Percentiles rank a stretch among this genome's conserved stretches.
These are phyloP conservation scores for Kodamaea sagamina DNA, from an alignment of 805 yeast species.

Conservation along the genomic window DNA sequence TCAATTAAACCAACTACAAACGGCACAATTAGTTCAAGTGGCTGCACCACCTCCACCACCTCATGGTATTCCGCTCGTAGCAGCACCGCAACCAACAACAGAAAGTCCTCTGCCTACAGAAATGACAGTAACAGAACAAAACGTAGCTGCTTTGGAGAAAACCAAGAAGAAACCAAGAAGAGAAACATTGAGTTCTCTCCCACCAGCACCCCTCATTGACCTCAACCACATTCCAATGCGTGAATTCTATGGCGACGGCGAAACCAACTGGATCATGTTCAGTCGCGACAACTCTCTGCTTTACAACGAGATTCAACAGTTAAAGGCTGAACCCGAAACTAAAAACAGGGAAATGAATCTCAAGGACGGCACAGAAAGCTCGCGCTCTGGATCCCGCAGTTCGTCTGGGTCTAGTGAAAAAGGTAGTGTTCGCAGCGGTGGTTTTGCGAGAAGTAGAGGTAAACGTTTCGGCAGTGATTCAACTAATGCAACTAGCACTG, in stretches of 20 bases:
- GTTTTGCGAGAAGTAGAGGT: background rate
- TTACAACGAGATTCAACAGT: slow-evolving; percentile 24
- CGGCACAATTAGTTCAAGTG: no score
- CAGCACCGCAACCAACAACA: background rate
- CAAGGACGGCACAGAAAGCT: background rate
- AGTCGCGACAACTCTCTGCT: slow-evolving; percentile 29
- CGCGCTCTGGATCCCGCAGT: slow-evolving; percentile 2
- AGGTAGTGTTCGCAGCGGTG: background rate
- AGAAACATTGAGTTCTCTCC: slow-evolving; percentile 4
- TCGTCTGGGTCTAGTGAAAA: slow-evolving; percentile 1
- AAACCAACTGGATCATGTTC: slow-evolving; percentile 26
- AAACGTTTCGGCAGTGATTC: slow-evolving; percentile 7
- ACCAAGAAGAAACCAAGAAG: slow-evolving; percentile 1
- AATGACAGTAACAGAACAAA: slow-evolving; percentile 3
- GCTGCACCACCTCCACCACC: no score
- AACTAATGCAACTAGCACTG: slow-evolving; percentile 9
- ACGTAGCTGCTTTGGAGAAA: background rate
- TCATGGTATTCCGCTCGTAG: no score
- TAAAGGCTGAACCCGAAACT: slow-evolving; percentile 17
- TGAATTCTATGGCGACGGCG: slow-evolving; percentile 22
- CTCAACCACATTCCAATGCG: slow-evolving; percentile 13
- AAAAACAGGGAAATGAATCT: background rate
- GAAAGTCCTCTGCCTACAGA: background rate
- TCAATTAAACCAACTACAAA: no score
- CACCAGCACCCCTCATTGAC: slow-evolving; percentile 11